Evolutionary conservation across 2,329 filamentous ascomycete genomes (phyloP).

Genomic region (Phaeosphaeria sp.): DNA sequence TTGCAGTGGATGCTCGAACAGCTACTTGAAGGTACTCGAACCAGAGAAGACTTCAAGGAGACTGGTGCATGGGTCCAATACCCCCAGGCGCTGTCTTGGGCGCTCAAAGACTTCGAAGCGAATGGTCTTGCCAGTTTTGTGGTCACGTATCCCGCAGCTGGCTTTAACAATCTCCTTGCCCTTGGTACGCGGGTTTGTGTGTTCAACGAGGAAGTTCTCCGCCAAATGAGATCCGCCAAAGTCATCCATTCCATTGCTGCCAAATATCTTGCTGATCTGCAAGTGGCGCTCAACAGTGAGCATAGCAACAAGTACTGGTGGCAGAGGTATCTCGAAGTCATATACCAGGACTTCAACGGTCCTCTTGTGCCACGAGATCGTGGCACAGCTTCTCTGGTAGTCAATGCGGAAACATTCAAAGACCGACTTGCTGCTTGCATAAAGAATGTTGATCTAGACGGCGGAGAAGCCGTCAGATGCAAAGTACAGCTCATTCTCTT

Average conservation of each 20-base stretch:
- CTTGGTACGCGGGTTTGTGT: constrained; percentile 25
- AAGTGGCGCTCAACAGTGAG: constrained; percentile 1
- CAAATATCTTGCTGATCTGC: constrained; percentile 32
- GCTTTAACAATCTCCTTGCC: constrained; percentile 32
- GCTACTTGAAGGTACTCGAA: constrained; percentile 32
- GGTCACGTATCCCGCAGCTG: constrained; percentile 37
- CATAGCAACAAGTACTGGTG: constrained; percentile 21
- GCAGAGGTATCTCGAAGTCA: constrained; percentile 30
- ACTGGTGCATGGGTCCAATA: constrained; percentile 38
- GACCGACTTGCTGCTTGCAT: constrained; percentile 16
- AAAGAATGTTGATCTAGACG: background rate
- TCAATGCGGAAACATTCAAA: constrained; percentile 14
- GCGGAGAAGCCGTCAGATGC: constrained; percentile 15
- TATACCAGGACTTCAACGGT: constrained; percentile 41
- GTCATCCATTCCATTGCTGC: constrained; percentile 31
- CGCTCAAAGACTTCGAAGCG: constrained; percentile 29
- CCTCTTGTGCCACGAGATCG: constrained; percentile 26
- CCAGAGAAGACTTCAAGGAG: constrained; percentile 41
- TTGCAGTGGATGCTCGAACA: constrained; percentile 40
- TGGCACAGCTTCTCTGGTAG: constrained; percentile 19
- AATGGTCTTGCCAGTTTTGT: constrained; percentile 38
- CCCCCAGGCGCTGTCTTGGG: constrained; percentile 35
- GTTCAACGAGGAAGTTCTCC: constrained; percentile 16
- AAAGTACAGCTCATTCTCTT: constrained; percentile 41
- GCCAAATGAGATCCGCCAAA: constrained; percentile 24